Conservation (phyloP, 805 yeast species). For the Brettanomyces anomalus region DNA sequence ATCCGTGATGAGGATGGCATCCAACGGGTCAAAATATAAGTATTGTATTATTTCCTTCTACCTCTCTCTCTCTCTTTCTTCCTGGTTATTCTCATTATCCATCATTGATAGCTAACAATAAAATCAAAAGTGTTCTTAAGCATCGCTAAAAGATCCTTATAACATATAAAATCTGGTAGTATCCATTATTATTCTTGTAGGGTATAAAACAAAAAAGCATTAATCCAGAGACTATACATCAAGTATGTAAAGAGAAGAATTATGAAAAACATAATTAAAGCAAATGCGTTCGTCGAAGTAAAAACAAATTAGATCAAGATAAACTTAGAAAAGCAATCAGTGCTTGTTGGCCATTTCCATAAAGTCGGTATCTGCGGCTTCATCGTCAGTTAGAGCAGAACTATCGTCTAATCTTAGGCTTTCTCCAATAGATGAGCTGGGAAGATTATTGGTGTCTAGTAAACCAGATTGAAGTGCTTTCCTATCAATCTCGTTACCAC, state of each 20-base stretch:
- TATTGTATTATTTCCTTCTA: not conserved
- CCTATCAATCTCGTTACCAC: slow-evolving; percentile 36
- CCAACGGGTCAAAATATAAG: slow-evolving; percentile 20
- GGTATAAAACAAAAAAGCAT: not conserved
- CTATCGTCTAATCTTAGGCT: slow-evolving; percentile 44
- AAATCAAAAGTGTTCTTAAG: too few species aligned
- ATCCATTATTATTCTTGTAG: not conserved
- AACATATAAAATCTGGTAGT: not conserved
- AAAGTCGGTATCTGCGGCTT: slow-evolving; percentile 16
- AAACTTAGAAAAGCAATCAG: not conserved
- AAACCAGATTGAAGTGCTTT: slow-evolving; percentile 36
- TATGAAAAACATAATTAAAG: not conserved
- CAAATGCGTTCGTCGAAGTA: not conserved
- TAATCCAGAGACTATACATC: not conserved
- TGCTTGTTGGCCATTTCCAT: slow-evolving; percentile 12
- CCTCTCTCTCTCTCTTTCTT: not conserved
- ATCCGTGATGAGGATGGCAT: slow-evolving; percentile 25
- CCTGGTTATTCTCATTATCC: not conserved
- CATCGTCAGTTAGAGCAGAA: slow-evolving; percentile 41
- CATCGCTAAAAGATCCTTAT: not conserved
- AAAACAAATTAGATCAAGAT: slow-evolving; percentile 3
- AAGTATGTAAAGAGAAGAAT: not conserved
- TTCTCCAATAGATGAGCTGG: slow-evolving; percentile 38
- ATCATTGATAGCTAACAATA: too few species aligned
- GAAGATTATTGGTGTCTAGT: slow-evolving; percentile 46